Percentiles rank a stretch among this genome's conserved stretches.
Evolutionary conservation across 176 grass and related monocot genomes (phyloP).

Genomic region (Ampelocalamus luodianensis): DNA sequence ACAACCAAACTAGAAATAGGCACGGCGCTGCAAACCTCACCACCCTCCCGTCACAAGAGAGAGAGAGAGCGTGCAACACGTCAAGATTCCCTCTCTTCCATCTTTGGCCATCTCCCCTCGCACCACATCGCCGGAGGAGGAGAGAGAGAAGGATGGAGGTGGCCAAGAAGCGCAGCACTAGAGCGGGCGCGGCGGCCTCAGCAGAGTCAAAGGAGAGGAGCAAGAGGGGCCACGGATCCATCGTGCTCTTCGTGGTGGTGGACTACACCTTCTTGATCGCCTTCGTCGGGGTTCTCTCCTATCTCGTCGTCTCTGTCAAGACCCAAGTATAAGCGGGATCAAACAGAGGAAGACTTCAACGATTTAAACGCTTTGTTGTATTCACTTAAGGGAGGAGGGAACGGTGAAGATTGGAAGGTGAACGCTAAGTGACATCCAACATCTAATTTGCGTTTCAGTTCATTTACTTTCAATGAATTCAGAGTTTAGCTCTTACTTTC

Average conservation of each 20-base stretch:
- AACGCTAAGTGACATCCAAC: too few relatives aligned
- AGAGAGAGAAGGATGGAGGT: conserved; percentile 28
- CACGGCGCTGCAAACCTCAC: background rate
- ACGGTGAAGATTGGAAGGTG: too few relatives aligned
- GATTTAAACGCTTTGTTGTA: too few relatives aligned
- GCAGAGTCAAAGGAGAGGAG: background rate
- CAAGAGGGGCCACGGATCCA: conserved; percentile 65
- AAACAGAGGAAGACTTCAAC: too few relatives aligned
- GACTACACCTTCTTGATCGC: conserved; percentile 85
- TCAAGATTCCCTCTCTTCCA: background rate
- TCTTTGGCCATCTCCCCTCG: background rate
- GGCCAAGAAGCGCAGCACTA: conserved; percentile 19
- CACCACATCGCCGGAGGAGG: background rate
- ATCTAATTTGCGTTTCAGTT: too few relatives aligned
- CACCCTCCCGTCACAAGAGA: background rate
- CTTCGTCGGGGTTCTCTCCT: conserved; percentile 85
- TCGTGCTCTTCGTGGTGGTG: conserved; percentile 74
- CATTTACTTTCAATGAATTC: too few relatives aligned
- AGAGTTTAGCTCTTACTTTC: too few relatives aligned
- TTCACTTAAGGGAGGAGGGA: too few relatives aligned
- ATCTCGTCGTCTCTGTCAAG: conserved; percentile 56
- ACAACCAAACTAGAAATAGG: background rate
- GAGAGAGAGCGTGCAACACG: background rate
- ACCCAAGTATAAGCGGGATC: too few relatives aligned
- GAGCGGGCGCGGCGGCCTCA: background rate